Evolutionary conservation across 2,329 filamentous ascomycete species (phyloP).

Genomic region (Fusarium circinatum): DNA sequence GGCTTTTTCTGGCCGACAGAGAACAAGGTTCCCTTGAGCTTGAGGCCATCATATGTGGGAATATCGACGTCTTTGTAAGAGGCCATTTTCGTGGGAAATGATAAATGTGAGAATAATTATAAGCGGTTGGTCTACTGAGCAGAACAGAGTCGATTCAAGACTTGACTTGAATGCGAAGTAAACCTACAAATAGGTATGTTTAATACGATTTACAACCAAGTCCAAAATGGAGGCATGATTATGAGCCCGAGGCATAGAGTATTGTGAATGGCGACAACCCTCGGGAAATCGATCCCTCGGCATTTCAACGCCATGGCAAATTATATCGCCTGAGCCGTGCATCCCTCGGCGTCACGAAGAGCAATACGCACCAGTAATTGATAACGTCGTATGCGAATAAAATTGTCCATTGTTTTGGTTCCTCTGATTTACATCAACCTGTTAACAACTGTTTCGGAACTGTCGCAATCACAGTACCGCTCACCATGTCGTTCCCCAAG

Average conservation of each 20-base stretch:
- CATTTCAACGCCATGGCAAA: background rate
- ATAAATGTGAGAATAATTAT: no score
- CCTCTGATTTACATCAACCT: background rate
- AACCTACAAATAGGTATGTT: background rate
- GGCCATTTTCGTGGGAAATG: background rate
- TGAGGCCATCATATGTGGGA: background rate
- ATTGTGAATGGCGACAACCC: background rate
- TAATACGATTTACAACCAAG: accelerated
- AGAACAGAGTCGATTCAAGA: background rate
- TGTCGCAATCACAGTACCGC: background rate
- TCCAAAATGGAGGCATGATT: background rate
- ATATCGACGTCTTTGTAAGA: background rate
- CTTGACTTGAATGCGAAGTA: background rate
- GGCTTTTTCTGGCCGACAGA: background rate
- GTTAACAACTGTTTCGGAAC: background rate
- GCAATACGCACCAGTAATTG: background rate
- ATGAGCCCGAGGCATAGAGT: background rate
- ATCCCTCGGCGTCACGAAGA: background rate
- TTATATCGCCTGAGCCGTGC: background rate
- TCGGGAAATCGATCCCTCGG: background rate
- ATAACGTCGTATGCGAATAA: background rate
- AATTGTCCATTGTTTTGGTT: no score
- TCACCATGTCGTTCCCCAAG: background rate
- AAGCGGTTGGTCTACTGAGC: background rate
- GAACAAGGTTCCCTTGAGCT: background rate